A percentile compares a stretch with the other conserved stretches of the same genome.
Conservation (phyloP, 2,329 filamentous ascomycete species). For the Venturia pyrina region DNA sequence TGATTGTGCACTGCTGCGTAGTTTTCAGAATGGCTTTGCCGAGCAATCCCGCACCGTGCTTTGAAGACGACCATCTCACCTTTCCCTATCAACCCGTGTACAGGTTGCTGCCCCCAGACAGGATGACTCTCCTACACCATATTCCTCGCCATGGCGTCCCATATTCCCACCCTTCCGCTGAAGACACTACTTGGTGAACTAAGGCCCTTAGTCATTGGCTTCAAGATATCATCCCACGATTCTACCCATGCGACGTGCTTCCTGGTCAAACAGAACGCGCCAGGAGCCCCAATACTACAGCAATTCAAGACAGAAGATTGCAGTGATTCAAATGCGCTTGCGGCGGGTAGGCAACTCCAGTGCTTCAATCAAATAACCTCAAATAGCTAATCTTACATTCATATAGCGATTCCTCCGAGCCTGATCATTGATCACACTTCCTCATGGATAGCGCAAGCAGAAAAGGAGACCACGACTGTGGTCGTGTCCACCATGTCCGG, state of each 20-base stretch:
- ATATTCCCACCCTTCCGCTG: not conserved
- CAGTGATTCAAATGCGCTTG: not conserved
- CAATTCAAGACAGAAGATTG: not conserved
- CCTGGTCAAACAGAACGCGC: not conserved
- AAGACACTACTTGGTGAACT: not conserved
- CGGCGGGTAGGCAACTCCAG: not conserved
- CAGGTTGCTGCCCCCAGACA: not conserved
- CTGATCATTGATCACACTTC: not conserved
- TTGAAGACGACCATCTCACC: not conserved
- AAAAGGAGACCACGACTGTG: conserved; percentile 22
- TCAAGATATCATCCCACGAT: not conserved
- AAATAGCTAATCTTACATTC: not conserved
- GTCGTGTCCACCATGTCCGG: conserved; percentile 37
- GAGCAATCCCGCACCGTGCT: not conserved
- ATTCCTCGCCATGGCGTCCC: not conserved
- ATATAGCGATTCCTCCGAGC: not conserved
- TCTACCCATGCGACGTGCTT: not conserved
- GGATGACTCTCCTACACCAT: not conserved
- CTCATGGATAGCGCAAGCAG: not conserved
- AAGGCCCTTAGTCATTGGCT: not conserved
- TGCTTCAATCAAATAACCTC: not conserved
- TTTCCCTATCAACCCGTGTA: not conserved
- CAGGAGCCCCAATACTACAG: too few species aligned
- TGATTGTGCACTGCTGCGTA: not conserved
- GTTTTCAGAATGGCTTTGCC: not conserved